Conservation (phyloP, 495 filamentous ascomycete genomes). For the Cudoniella acicularis region DNA sequence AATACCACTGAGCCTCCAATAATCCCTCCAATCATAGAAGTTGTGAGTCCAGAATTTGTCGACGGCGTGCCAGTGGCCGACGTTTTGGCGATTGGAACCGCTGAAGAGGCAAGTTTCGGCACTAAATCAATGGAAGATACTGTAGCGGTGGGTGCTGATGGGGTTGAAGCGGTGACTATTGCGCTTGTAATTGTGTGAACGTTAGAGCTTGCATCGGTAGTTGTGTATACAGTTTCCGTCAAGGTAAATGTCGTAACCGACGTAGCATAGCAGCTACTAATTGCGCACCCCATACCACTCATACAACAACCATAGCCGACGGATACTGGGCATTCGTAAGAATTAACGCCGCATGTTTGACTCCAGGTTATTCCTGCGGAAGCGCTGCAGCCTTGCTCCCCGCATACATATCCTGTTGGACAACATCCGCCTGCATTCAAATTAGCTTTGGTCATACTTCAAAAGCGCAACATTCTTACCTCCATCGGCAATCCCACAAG, state of each 20-base stretch:
- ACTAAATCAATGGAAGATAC: constrained; percentile 7
- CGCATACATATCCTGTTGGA: constrained; percentile 20
- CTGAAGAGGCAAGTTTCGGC: constrained; percentile 4
- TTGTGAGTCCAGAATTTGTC: constrained; percentile 12
- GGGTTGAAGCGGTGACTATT: constrained; percentile 6
- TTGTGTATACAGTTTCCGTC: constrained; percentile 15
- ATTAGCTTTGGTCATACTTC: not conserved
- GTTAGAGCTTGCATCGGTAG: constrained; percentile 12
- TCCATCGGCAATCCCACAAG: constrained; percentile 21
- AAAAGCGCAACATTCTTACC: constrained; percentile 7
- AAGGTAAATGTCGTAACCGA: constrained; percentile 10
- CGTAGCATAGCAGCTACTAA: constrained; percentile 20
- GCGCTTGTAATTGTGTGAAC: constrained; percentile 18
- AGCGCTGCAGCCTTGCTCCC: constrained; percentile 8
- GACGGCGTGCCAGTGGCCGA: not conserved
- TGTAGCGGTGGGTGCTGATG: constrained; percentile 6
- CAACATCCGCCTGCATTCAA: constrained; percentile 23
- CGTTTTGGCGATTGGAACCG: constrained; percentile 15
- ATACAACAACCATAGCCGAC: constrained; percentile 21
- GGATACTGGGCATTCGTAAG: constrained; percentile 16
- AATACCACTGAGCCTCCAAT: constrained; percentile 20
- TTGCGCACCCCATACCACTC: constrained; percentile 16
- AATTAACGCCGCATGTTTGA: constrained; percentile 12
- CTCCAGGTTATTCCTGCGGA: constrained; percentile 14
- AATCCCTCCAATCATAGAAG: constrained; percentile 20